Base-by-base conservation (phyloP, 139 green algal genomes). In the Micractinium sp. region DNA sequence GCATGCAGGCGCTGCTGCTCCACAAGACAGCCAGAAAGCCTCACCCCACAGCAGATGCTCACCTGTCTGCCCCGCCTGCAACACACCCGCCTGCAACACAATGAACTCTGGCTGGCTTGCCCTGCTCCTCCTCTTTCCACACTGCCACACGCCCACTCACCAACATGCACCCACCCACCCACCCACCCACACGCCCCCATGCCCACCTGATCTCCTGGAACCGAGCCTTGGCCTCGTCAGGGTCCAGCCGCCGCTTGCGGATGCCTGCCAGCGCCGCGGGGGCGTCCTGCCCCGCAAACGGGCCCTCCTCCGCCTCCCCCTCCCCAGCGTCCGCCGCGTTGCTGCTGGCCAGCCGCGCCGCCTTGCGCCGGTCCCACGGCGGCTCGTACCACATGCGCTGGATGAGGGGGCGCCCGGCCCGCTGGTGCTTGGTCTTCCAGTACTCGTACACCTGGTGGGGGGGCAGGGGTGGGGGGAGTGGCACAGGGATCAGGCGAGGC, bases 351-450 rank as follows among this genome's bases (percentile, higher is more conserved):
- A 86, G 23, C 53, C 75, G 71, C 18, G 88, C 88, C 73, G 88
- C 86, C 66, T 82, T 82, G 25, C 53, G 74, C 29, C 78, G 84
- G 71, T 91, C 69, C 93, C 93, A 95, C 33, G 93, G 93, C n/a
- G 90, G 88, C 85, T 95, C 92, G 87, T 93, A 93, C 88, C 93
- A 95, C 27, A 95, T 84, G 23, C 91, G 87, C 76, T 93, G 93
- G 38, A 95, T 92, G 31, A 95, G 88, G 25, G 93, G 93, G 36
- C 88, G 76, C n/a, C 86, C 86, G 36, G 84, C 84, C 18, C 78
- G 84, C 60, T 76, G 18, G 79, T 91, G 95, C 94, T 99, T 99
- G n/a, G 80, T 85, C 41, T 87, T 79, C 98, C 98, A 99, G 93
- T 99, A 99, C 29, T 95, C 91, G 88, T 99, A 99, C n/a, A 99